Conservation (phyloP, 805 yeast genomes). For the Cyberlindnera suaveolens region DNA sequence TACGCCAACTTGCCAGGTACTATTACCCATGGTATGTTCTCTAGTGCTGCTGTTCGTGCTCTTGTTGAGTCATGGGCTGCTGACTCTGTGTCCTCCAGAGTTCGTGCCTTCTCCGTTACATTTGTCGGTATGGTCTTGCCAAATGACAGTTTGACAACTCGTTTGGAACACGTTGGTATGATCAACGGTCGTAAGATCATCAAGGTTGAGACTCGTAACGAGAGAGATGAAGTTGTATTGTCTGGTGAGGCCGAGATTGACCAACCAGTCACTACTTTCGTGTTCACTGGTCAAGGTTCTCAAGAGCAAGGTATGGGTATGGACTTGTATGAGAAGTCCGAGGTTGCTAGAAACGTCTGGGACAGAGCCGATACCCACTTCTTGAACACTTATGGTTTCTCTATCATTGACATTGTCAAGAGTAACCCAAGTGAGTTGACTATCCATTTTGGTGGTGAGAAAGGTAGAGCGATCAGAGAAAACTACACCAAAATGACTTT, state of each 20-base stretch:
- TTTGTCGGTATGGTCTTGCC: constrained; percentile 98
- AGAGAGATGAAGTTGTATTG: constrained; percentile 75
- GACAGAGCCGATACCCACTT: constrained; percentile 96
- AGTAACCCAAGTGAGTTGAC: constrained; percentile 95
- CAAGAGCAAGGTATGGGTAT: constrained; percentile 99
- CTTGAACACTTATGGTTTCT: constrained; percentile 91
- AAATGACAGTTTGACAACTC: constrained; percentile 80
- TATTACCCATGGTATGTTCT: constrained; percentile 98
- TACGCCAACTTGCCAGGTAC: constrained; percentile 96
- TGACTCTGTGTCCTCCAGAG: constrained; percentile 91
- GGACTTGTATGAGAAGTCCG: constrained; percentile 90
- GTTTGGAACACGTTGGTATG: constrained; percentile 96
- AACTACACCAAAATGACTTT: constrained; percentile 97
- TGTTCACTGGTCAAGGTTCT: constrained; percentile 99
- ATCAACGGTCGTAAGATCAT: constrained; percentile 97
- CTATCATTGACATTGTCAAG: constrained; percentile 89
- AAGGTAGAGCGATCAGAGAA: constrained; percentile 90
- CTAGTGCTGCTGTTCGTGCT: constrained; percentile 91
- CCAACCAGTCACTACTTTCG: constrained; percentile 94
- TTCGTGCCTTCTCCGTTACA: constrained; percentile 84
- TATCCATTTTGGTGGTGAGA: constrained; percentile 95
- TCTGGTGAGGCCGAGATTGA: constrained; percentile 98
- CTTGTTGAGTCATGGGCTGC: constrained; percentile 99
- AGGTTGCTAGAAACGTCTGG: constrained; percentile 94
- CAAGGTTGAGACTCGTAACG: constrained; percentile 83